Base-by-base conservation (phyloP, 176 grass and related monocot species). In the Phoenix roebelenii region DNA sequence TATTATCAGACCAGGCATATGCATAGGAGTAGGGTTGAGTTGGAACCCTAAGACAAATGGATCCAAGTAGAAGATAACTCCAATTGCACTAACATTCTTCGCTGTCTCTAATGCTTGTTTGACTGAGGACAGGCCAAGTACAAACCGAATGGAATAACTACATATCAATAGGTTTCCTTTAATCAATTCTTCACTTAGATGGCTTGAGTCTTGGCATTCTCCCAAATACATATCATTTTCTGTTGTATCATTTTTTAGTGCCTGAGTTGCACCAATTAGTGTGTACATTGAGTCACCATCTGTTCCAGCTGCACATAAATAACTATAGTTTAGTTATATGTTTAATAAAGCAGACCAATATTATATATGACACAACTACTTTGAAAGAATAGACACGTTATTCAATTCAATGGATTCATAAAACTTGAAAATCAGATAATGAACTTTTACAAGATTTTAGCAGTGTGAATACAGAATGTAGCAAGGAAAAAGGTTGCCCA, bases 21-120 rank as follows among this genome's bases (percentile, higher is more conserved):
- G 50, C 93, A 98, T 98, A 32, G 93, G 93, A 78, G 87, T 98
- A 67, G 93, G 93, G 57, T 98, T 98, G 65, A 98, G 64, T 64
- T 98, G 93, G 66, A 98, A 98, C 39, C 93, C 93, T 68, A 98
- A 76, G 74, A 98, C 87, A 79, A 81, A 98, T 65, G 93, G 93
- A 65, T 92, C 93, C 68, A 98, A 83, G 63, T 98, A 98, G 76
- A 98, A 98, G 79, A 98, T 72, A 76, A 98, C 63, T 80, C 81
- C 93, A 18, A 73, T 60, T 20, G 93, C 82, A 3, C 93, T 98
- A 64, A 81, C 84, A 78, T 92, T 92, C 49, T 76, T 80, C 4
- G 81, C 93, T 19, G 93, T 92, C 79, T 88, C 69, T 72, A 98
- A 71, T 68, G 93, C 81, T 88, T 88, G 87, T 74, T 88, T 98